A percentile compares a stretch with the other conserved stretches of the same genome.
These are phyloP conservation scores for Syzygium jambos DNA, from an alignment of 345 rosid species.

Conservation along the genomic window DNA sequence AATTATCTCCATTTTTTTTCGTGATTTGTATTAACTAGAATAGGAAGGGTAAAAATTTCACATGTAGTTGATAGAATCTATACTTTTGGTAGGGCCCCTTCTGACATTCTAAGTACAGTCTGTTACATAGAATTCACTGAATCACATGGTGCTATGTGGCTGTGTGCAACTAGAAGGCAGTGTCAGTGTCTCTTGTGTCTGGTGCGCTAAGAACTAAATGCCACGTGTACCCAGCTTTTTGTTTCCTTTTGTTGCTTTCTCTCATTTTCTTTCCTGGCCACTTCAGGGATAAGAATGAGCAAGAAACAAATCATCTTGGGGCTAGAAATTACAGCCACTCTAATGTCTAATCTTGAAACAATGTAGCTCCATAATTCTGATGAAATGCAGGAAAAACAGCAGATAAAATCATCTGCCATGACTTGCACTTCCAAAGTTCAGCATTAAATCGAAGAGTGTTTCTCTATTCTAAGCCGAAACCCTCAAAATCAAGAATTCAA, in stretches of 20 bases:
- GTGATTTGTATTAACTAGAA: background rate
- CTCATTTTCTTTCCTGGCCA: background rate
- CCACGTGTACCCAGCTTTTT: background rate
- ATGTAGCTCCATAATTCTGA: background rate
- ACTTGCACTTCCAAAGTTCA: background rate
- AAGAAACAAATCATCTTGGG: background rate
- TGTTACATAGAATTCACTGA: background rate
- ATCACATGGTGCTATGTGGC: background rate
- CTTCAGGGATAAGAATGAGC: background rate
- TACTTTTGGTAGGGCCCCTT: background rate
- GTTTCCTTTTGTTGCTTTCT: background rate
- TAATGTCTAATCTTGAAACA: background rate
- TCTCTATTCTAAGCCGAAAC: background rate
- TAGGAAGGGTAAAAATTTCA: background rate
- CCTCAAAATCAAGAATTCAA: background rate
- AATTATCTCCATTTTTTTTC: background rate
- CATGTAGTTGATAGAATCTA: background rate
- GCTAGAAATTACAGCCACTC: background rate
- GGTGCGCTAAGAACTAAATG: background rate
- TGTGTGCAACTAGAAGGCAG: background rate
- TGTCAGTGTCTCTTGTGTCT: background rate
- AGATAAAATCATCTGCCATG: background rate
- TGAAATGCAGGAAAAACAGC: background rate
- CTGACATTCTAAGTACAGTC: background rate
- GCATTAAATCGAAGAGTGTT: background rate